Evolutionary conservation across 768 basidiomycete species (phyloP), one percentile per base, ranked within the genome.

Genomic region (Pulveroboletus sp.): DNA sequence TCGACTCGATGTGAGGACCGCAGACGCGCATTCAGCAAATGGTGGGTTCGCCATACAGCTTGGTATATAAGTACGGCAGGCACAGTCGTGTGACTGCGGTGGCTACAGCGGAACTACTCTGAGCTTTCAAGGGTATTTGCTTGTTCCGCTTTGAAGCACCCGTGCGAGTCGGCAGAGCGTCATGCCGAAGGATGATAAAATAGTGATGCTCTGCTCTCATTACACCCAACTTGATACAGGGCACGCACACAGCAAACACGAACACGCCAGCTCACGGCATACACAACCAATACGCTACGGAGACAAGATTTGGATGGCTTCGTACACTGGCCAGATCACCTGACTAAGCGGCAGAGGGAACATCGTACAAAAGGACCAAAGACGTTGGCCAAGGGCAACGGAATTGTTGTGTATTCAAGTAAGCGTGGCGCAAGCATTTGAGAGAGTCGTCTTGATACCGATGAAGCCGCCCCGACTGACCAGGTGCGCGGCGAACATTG

Each of bases 341-440:
- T 5, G 35, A 4, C 68, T 58, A 67, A 42, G 50, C 48, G 46
- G 51, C 15, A 8, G 53, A 33, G 24, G 66, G 32, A 21, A 17
- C 38, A 45, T 68, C 67, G 17, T 68, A 68, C 71, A 81, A 70
- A 32, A 89, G 59, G 26, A 80, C 69, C 76, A 90, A 69, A 2
- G 81, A 79, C 7, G 76, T 78, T 1, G 88, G 84, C 86, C 86
- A 89, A 15, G 85, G 80, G 5, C 71, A 71, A 10, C 76, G 69
- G n/a, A 69, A 47, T 58, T 80, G 76, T 1, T 72, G 64, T 1
- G 63, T 58, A 50, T 79, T 75, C 52, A 90, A 69, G 63, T 87
- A 89, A 47, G 74, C 72, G 57, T 76, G 76, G 9, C 69, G 69
- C 21, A 81, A 65, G 41, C 80, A 75, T 5, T 74, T 79, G 39